These are phyloP conservation scores for Yueomyces sp. DNA, from an alignment of 1,139 yeast species.

Conservation along the genomic window DNA sequence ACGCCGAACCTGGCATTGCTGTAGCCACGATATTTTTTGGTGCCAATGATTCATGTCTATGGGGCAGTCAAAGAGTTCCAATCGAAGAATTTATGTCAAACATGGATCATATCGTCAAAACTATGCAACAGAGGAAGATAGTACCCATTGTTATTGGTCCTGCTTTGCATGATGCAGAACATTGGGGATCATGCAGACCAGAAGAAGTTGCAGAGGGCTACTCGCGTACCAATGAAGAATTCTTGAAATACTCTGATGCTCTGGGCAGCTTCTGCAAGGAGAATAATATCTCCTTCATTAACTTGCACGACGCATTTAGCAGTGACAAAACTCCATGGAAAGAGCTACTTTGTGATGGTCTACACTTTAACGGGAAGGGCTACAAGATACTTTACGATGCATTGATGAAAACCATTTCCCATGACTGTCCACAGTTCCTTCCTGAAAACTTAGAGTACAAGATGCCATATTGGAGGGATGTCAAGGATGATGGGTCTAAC, in stretches of 20 bases:
- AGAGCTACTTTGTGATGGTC: conserved; percentile 40
- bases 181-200: conserved; percentile 24
- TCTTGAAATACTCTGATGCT: conserved; percentile 38
- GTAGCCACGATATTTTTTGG: conserved; percentile 58
- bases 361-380: conserved; percentile 54
- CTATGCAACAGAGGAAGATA: conserved; percentile 31
- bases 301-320: conserved; percentile 37
- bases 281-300: conserved; percentile 37
- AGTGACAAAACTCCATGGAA: conserved; percentile 17
- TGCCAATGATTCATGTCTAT: conserved; percentile 52
- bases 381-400: conserved; percentile 40
- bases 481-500: conserved; percentile 15
- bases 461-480: conserved; percentile 31
- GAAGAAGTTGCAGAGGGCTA: conserved; percentile 26
- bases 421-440: conserved; percentile 35
- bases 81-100: conserved; percentile 37
- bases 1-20: conserved; percentile 29
- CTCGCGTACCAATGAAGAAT: conserved; percentile 30
- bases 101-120: conserved; percentile 29
- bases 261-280: conserved; percentile 34
- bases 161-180: conserved; percentile 38
- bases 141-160: conserved; percentile 51
- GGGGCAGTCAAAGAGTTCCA: conserved; percentile 42
- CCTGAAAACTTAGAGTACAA: conserved; percentile 28
- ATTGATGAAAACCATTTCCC: conserved; percentile 29